Percentiles rank a stretch among this genome's conserved stretches.
Evolutionary conservation across 805 yeast species (phyloP).

Genomic region (Kluyveromyces nonfermentans): DNA sequence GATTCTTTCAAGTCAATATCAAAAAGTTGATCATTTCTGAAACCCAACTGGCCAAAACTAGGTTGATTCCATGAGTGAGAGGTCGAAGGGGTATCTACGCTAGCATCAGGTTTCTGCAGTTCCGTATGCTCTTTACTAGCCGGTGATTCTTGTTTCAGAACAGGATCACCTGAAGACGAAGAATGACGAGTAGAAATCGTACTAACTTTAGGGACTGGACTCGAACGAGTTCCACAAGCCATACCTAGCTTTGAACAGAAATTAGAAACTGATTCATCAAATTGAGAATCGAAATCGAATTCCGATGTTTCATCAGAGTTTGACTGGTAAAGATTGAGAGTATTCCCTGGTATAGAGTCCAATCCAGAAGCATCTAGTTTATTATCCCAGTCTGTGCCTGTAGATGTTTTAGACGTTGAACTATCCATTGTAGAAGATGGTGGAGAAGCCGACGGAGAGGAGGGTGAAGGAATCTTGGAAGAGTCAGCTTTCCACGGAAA

Average conservation of each 20-base stretch:
- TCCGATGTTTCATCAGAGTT: conserved; percentile 13
- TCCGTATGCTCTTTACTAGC: background rate
- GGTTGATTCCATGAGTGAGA: conserved; percentile 8
- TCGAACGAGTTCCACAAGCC: conserved; percentile 72
- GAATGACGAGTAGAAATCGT: background rate
- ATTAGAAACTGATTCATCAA: conserved; percentile 60
- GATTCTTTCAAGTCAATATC: conserved; percentile 1
- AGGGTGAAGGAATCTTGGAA: conserved; percentile 14
- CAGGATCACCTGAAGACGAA: background rate
- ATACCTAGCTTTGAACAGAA: conserved; percentile 69
- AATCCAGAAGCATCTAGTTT: conserved; percentile 1
- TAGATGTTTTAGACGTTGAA: background rate
- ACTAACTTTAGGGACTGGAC: conserved; percentile 47
- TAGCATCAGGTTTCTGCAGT: background rate
- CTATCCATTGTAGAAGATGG: conserved; percentile 7
- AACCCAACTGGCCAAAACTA: conserved; percentile 14
- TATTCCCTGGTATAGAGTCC: background rate
- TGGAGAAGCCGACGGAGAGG: conserved; percentile 24
- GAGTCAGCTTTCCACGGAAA: conserved; percentile 39
- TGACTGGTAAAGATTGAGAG: conserved; percentile 1
- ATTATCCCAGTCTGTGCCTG: conserved; percentile 7
- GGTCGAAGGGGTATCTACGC: background rate
- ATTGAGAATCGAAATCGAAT: conserved; percentile 34
- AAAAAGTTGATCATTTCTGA: conserved; percentile 6
- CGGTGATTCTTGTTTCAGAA: background rate